Evolutionary conservation across 1,139 yeast species (phyloP), one percentile per base, ranked within the genome.

Genomic region (Pneumocystis murina): DNA sequence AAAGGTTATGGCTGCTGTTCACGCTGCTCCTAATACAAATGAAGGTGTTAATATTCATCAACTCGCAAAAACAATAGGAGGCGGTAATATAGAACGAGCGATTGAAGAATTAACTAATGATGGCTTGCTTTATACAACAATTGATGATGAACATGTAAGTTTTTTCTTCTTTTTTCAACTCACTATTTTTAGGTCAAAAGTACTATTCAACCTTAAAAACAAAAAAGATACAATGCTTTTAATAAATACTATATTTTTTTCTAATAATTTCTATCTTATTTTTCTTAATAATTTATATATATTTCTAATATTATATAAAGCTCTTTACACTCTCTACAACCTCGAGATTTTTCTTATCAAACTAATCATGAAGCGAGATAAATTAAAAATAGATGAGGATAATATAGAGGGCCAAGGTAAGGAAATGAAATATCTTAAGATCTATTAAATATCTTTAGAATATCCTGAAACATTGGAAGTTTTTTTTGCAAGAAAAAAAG

Each of bases 121-220:
- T 61, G 70, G 70, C 5, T 58, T 64, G n/a, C 57, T 65, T 54
- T 68, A 67, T 59, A 65, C 69, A 4, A 68, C 70, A n/a, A 62
- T 68, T 40, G 69, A 68, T 60, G 68, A 64, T 17, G 68, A 67
- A 17, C 70, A 68, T 59, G 68, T 68, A 61, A 30, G 66, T 59
- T 41, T 36, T 30, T 30, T 28, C 10, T 16, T 28, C 5, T 30
- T 16, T 33, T 2, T 3, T 40, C 10, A 24, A 12, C 33, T 24
- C 24, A 38, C 33, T 12, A 6, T 24, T 6, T 43, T 24, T 48
- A 48, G 55, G 55, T 48, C 1, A 48, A 48, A 48, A 48, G 55
- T 24, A 48, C 55, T 3, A 48, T 48, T 48, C 55, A 48, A 7
- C 35, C 8, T 33, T 33, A 7, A 33, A 33, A 24, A 12, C 3